These are phyloP conservation scores for Tolypocladium sp. DNA, from an alignment of 2,329 filamentous ascomycete genomes.

Conservation along the genomic window DNA sequence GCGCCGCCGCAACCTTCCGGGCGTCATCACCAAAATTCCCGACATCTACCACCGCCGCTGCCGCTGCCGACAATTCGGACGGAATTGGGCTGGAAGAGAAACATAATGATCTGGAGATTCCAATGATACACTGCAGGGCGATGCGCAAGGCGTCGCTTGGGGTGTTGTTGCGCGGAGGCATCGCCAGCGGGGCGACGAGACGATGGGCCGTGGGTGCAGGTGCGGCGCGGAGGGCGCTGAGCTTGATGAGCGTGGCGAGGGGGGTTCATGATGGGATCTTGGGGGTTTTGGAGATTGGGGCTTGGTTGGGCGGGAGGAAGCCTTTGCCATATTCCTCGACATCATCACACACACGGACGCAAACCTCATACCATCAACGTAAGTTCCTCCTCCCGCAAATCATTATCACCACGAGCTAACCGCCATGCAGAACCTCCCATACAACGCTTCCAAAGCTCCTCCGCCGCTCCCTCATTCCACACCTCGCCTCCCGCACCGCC, in stretches of 20 bases:
- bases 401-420: not conserved
- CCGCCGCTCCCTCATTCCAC: constrained; percentile 5
- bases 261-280: constrained; percentile 7
- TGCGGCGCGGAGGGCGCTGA: constrained; percentile 4
- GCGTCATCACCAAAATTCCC: not conserved
- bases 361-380: not conserved
- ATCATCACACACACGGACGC: not conserved
- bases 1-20: not conserved
- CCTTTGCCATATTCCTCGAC: not conserved
- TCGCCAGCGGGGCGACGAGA: not conserved
- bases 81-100: not conserved
- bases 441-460: not conserved
- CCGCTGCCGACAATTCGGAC: not conserved
- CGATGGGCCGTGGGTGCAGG: not conserved
- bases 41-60: not conserved
- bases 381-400: not conserved
- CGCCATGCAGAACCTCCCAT: not conserved
- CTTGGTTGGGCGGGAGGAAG: constrained; percentile 4
- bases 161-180: not conserved
- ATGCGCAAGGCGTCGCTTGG: constrained; percentile 9
- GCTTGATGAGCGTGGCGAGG: constrained; percentile 5
- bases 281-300: constrained; percentile 7
- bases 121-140: constrained; percentile 10
- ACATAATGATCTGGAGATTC: constrained; percentile 6
- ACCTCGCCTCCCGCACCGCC: constrained; percentile 15